Evolutionary conservation across 2,329 filamentous ascomycete species (phyloP).

Genomic region (Fusarium buxicola): DNA sequence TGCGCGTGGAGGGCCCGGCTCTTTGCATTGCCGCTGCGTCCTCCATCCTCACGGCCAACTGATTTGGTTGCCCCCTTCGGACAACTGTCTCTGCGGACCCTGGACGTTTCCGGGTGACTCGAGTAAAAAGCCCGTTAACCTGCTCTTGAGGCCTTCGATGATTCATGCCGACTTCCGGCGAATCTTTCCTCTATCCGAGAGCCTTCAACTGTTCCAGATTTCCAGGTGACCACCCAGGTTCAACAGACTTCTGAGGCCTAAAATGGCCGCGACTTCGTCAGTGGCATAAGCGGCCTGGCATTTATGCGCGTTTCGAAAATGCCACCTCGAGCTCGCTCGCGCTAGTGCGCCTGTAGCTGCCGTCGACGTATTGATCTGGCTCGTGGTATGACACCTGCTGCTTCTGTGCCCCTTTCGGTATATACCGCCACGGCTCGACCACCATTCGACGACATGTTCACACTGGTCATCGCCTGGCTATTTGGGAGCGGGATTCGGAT

Average conservation of each 20-base stretch:
- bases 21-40: background rate
- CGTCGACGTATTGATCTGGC: background rate
- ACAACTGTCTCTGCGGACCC: constrained; percentile 16
- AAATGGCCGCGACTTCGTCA: background rate
- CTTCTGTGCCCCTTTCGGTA: background rate
- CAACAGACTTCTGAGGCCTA: background rate
- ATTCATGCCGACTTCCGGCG: background rate
- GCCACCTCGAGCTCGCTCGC: background rate
- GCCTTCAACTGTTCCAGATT: background rate
- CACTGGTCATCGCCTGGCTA: background rate
- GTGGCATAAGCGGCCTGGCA: background rate
- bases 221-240: background rate
- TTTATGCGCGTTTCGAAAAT: background rate
- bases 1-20: background rate
- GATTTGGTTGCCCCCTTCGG: constrained; percentile 5
- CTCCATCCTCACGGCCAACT: constrained; percentile 13
- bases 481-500: no score
- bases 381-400: background rate
- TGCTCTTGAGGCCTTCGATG: background rate
- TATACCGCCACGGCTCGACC: background rate
- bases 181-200: background rate
- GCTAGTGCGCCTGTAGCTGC: background rate
- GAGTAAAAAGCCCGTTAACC: background rate
- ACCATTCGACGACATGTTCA: background rate
- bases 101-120: background rate